phyloP scores from a whole-genome alignment of 257 asterid species.

The Salvia rosmarinus region DNA sequence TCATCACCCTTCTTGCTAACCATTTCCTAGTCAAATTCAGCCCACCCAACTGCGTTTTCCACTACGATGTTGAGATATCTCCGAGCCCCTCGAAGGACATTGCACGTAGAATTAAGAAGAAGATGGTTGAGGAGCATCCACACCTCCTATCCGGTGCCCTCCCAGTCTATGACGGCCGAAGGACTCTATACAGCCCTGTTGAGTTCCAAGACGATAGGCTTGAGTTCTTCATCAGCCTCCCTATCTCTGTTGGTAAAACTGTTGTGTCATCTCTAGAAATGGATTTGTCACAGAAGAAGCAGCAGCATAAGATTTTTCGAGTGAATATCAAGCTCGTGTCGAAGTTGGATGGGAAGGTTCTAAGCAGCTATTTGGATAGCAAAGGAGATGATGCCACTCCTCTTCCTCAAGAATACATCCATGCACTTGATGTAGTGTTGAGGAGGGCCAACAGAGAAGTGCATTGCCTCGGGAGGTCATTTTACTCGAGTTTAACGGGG shows the following conservation, averaged over 20 bases:
- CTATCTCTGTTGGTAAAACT: constrained; percentile 40
- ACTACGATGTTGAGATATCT: constrained; percentile 83
- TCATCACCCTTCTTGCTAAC: constrained; percentile 73
- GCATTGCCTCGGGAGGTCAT: constrained; percentile 68
- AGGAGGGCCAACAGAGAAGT: constrained; percentile 65
- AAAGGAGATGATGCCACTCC: constrained; percentile 52
- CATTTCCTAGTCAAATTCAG: constrained; percentile 82
- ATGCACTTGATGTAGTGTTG: constrained; percentile 85
- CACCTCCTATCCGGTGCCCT: constrained; percentile 51
- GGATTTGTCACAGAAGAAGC: constrained; percentile 28
- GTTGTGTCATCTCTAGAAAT: background rate
- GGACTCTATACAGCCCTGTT: constrained; percentile 72
- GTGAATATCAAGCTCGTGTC: constrained; percentile 83
- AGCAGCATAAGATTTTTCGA: constrained; percentile 57
- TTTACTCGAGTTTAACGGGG: constrained; percentile 70
- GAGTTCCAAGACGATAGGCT: constrained; percentile 71
- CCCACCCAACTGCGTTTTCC: constrained; percentile 66
- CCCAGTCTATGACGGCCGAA: constrained; percentile 87
- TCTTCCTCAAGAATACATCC: constrained; percentile 94
- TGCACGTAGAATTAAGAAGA: constrained; percentile 68
- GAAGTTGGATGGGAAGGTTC: constrained; percentile 67
- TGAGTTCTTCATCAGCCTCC: constrained; percentile 70
- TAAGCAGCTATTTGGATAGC: constrained; percentile 48
- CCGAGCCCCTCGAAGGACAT: constrained; percentile 80
- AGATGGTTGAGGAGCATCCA: constrained; percentile 67